phyloP scores from a whole-genome alignment of 441 rosid species.

The Croton setiger region DNA sequence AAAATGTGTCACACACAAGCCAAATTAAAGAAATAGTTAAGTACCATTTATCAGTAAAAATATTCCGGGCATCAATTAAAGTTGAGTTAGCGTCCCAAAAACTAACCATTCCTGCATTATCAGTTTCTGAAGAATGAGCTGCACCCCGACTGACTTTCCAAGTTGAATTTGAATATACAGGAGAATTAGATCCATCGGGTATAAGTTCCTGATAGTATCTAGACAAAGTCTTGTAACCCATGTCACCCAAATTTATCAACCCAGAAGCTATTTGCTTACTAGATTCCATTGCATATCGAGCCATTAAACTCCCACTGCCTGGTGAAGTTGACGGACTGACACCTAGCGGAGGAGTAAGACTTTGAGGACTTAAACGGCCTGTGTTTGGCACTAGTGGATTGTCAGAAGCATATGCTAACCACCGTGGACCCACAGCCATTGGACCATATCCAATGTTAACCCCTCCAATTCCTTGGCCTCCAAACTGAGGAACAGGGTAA shows the following conservation, averaged over 20 bases:
- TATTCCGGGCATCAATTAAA: slow-evolving; percentile 12
- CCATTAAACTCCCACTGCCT: slow-evolving; percentile 74
- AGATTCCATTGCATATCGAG: slow-evolving; percentile 95
- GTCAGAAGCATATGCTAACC: slow-evolving; percentile 96
- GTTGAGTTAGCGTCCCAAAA: slow-evolving; percentile 18
- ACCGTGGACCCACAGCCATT: slow-evolving; percentile 94
- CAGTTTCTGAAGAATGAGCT: slow-evolving; percentile 59
- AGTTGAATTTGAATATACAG: slow-evolving; percentile 69
- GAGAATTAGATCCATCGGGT: slow-evolving; percentile 75
- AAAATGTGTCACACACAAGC: slow-evolving; percentile 11
- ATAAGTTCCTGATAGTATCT: slow-evolving; percentile 83
- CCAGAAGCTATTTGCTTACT: slow-evolving; percentile 88
- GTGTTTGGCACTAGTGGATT: slow-evolving; percentile 64
- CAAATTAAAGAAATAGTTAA: slow-evolving; percentile 11
- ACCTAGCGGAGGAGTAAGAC: slow-evolving; percentile 84
- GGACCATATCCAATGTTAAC: slow-evolving; percentile 90
- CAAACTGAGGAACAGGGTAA: slow-evolving; percentile 85
- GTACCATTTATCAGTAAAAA: slow-evolving; percentile 12
- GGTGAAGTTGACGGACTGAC: slow-evolving; percentile 98
- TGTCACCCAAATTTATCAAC: slow-evolving; percentile 80
- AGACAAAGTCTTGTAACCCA: slow-evolving; percentile 83
- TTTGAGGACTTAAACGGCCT: slow-evolving; percentile 93
- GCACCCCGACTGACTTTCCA: slow-evolving; percentile 69
- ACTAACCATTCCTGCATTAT: slow-evolving; percentile 93
- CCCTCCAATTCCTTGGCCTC: slow-evolving; percentile 69